Base-by-base conservation (phyloP, 495 filamentous ascomycete species). In the Beverwykella pulmonaria region DNA sequence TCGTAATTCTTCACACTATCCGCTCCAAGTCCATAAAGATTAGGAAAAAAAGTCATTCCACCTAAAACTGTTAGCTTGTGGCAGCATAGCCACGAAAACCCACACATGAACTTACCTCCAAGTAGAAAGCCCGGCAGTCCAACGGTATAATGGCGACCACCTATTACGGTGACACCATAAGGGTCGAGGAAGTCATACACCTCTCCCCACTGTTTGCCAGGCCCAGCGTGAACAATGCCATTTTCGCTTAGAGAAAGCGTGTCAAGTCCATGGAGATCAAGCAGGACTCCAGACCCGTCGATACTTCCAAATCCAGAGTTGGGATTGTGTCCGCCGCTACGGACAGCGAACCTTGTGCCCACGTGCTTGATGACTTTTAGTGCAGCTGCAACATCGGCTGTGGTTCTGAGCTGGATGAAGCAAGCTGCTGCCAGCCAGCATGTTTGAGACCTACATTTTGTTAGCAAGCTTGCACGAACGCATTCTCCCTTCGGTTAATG, bases 301-400 rank as follows among this genome's bases (percentile, higher is more conserved):
- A 77, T 78, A 34, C 78, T 83, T 0, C 77, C 76, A 25, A 74
- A 76, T 20, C 75, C 74, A 0, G 74, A 73, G 49, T 81, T 81
- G 1, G 79, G 75, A 44, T 78, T 78, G 59, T 83, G 81, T 0
- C 81, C 81, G 3, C 79, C 78, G 20, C 73, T 76, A 47, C 79
- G 81, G 59, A 83, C 74, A 2, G 81, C 81, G 59, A 82, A 83
- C 27, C 78, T 76, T 46, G 70, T 75, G 14, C 63, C 64, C 23
- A 73, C 53, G 32, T 70, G 49, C 5, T 32, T 50, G 12, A 48
- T 56, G n/a, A 77, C 46, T 27, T 65, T 72, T 7, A 78, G 30
- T 3, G 60, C 69, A 10, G 54, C 53, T 15, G 72, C 53, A 20
- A 76, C 71, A 26, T 63, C 61, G 59, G 20, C 22, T 1, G 58